Evolutionary conservation across 306 rosid genomes (phyloP).

Genomic region (Lathyrus aphaca): DNA sequence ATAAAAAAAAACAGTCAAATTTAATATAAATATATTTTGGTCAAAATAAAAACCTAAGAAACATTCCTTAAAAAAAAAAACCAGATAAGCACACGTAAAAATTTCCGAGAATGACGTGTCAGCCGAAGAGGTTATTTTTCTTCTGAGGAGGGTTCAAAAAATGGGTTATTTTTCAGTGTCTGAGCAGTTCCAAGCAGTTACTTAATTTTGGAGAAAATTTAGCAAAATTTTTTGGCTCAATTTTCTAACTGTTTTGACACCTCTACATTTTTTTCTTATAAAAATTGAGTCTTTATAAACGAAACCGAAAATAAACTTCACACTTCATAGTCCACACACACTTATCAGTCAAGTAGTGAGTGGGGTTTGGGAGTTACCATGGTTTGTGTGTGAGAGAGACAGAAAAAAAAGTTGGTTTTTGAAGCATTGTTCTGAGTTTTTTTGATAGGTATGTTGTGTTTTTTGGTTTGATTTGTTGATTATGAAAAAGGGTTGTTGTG

Average conservation of each 20-base stretch:
- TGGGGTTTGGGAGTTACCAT: conserved; percentile 3
- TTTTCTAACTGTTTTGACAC: conserved; percentile 41
- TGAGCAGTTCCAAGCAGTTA: conserved; percentile 48
- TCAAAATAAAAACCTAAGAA: conserved; percentile 2
- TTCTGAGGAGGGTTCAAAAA: no score
- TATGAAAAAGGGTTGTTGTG: conserved; percentile 1
- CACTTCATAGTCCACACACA: conserved; percentile 20
- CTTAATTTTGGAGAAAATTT: conserved; percentile 47
- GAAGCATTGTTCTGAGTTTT: background rate
- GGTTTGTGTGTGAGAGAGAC: background rate
- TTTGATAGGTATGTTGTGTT: conserved; percentile 41
- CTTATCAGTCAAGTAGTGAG: background rate
- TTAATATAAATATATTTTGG: background rate
- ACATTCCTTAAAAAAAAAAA: background rate
- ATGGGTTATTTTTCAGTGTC: conserved; percentile 31
- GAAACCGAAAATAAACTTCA: conserved; percentile 2
- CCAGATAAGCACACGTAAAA: background rate
- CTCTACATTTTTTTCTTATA: conserved; percentile 22
- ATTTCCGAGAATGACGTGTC: conserved; percentile 45
- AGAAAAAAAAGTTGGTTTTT: background rate
- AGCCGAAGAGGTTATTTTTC: background rate
- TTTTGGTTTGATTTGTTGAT: background rate
- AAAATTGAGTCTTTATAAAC: conserved; percentile 30
- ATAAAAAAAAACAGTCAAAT: background rate
- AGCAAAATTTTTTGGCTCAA: conserved; percentile 50